Percentiles rank a stretch among this genome's conserved stretches.
These are phyloP conservation scores for Carex cristatella DNA, from an alignment of 176 grass and related monocot genomes.

Conservation along the genomic window DNA sequence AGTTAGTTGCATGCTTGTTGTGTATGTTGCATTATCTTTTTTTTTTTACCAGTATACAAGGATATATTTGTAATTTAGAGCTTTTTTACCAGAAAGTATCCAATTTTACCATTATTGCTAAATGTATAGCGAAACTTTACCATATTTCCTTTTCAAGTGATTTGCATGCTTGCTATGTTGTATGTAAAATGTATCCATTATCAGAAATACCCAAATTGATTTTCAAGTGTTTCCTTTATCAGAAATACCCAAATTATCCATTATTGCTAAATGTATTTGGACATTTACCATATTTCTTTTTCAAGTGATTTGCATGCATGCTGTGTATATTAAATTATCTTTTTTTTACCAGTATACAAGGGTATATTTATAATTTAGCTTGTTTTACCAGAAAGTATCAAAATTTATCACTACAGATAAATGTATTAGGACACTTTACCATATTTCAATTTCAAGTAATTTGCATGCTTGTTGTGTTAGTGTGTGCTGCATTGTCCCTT, in stretches of 20 bases:
- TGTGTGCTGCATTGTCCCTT: neutral
- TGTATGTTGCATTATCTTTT: neutral
- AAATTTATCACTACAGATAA: no score
- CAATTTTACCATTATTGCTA: neutral
- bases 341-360: no score
- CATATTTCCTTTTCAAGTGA: neutral
- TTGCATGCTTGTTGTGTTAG: neutral
- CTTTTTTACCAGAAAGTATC: neutral
- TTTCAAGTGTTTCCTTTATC: no score
- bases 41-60: neutral
- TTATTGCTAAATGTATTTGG: neutral
- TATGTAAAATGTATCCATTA: no score
- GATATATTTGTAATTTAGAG: neutral
- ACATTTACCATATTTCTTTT: no score
- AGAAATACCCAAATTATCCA: neutral
- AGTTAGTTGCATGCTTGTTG: neutral
- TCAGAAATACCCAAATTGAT: no score
- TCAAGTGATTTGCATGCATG: neutral
- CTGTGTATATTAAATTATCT: no score
- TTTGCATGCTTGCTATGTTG: neutral
- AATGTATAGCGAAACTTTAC: no score
- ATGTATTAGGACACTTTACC: no score
- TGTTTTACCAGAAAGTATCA: no score
- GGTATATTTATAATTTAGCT: no score
- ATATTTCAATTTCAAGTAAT: neutral